phyloP scores from a whole-genome alignment of 2,329 filamentous ascomycete species.

The Phialocephala subalpina region DNA sequence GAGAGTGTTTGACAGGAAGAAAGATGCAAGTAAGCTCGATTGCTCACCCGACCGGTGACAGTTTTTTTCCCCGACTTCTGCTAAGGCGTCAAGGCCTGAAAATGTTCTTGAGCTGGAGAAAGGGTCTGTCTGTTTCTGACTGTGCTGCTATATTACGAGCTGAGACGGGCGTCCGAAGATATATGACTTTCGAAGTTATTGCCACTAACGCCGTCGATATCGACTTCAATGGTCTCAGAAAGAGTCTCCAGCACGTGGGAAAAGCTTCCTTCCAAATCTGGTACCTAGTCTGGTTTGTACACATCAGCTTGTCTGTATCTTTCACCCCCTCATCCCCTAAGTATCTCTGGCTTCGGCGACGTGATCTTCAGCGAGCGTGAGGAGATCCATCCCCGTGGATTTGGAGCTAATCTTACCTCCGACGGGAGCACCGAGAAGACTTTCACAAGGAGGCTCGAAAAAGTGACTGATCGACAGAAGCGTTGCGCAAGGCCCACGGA shows the following conservation, averaged over 20 bases:
- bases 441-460: conserved; percentile 7
- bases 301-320: conserved; percentile 14
- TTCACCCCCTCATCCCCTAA: not conserved
- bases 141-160: conserved; percentile 5
- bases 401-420: conserved; percentile 18
- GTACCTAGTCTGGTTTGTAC: conserved; percentile 12
- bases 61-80: not conserved
- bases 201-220: conserved; percentile 25
- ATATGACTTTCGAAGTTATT: conserved; percentile 21
- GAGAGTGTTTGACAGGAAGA: conserved; percentile 7
- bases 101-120: not conserved
- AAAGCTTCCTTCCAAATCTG: conserved; percentile 8
- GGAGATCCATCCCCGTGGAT: conserved; percentile 13
- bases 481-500: conserved; percentile 19
- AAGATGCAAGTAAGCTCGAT: conserved; percentile 14
- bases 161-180: conserved; percentile 22
- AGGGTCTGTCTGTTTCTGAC: not conserved
- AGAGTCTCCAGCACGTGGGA: conserved; percentile 25
- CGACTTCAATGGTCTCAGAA: conserved; percentile 19
- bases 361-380: not conserved
- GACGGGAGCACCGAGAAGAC: conserved; percentile 14
- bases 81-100: not conserved
- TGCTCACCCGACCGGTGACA: not conserved
- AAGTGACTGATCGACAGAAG: conserved; percentile 22
- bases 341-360: not conserved